Evolutionary conservation across 768 basidiomycete species (phyloP).

Genomic region (Saitozyma podzolica): DNA sequence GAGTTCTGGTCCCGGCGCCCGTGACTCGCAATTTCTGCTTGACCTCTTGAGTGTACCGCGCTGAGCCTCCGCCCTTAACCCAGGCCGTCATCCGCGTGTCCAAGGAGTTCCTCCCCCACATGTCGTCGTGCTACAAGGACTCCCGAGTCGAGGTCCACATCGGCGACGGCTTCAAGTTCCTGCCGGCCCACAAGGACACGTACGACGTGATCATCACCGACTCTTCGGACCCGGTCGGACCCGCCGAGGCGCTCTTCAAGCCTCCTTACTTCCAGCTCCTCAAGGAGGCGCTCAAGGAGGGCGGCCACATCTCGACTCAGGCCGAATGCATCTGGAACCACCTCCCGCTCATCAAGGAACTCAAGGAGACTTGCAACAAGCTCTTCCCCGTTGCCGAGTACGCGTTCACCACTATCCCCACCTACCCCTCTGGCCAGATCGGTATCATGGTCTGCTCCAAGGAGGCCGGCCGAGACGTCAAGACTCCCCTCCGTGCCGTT

Average conservation of each 20-base stretch:
- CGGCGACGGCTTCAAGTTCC: constrained; percentile 96
- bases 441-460: constrained; percentile 90
- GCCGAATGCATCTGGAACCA: constrained; percentile 96
- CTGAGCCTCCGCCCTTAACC: neutral
- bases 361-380: constrained; percentile 66
- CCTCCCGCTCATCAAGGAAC: constrained; percentile 75
- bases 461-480: constrained; percentile 66
- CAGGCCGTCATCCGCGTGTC: constrained; percentile 94
- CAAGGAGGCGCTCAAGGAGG: constrained; percentile 81
- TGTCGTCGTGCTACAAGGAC: constrained; percentile 78
- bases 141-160: constrained; percentile 77
- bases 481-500: constrained; percentile 71
- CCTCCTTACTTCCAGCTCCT: constrained; percentile 96
- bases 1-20: too few species aligned
- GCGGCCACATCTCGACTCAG: constrained; percentile 92
- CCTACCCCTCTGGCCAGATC: constrained; percentile 97
- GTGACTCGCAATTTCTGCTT: neutral
- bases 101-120: constrained; percentile 88
- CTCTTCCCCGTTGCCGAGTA: constrained; percentile 84
- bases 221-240: constrained; percentile 96
- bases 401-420: constrained; percentile 94
- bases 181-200: constrained; percentile 76
- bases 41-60: neutral
- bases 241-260: constrained; percentile 90
- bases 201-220: constrained; percentile 99